Base-by-base conservation (phyloP, 2,329 filamentous ascomycete species). In the Eurotiales sp. region DNA sequence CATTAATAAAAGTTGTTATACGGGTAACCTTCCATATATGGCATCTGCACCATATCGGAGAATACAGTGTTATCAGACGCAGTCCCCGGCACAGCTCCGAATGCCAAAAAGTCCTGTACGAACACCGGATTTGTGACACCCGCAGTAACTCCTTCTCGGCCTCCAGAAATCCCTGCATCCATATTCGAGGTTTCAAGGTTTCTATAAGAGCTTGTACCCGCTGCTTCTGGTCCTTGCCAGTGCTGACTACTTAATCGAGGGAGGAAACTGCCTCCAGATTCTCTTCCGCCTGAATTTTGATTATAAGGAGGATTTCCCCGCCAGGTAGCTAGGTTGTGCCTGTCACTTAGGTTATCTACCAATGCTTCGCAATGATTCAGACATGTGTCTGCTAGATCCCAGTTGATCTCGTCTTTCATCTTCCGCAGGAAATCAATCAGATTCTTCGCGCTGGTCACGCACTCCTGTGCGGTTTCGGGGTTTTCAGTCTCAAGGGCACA, bases 301-400 rank as follows among this genome's bases (percentile, higher is more conserved):
- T 34, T 30, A 6, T 25, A 21, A 8, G 30, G 41, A 1, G 41
- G 51, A 15, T 45, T 46, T n/a, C n/a, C n/a, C 3, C 52, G 39
- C 41, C 46, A 51, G 11, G 23, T 45, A 12, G 34, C 41, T 6
- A 54, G 32, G 8, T 50, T 50, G 36, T 51, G 46, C 12, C 22
- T 54, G 27, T 54, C 48, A 32, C 41, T 41, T 17, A 54, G 21
- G 32, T 58, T 60, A 14, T 55, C 52, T 6, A 59, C 57, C 5
- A 58, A 48, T 17, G 51, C 54, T 12, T 50, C 57, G 34, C 57
- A 59, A 42, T 56, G 58, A 15, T 50, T 49, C 8, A 60, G 52
- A 47, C 58, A 60, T 25, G 57, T 56, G 7, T 57, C 55, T n/a
- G 55, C 55, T 19, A 60, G 50, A 46, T 60, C 58, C 58, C 58